Base-by-base conservation (phyloP, 257 asterid genomes). In the Forsythia suspensa region DNA sequence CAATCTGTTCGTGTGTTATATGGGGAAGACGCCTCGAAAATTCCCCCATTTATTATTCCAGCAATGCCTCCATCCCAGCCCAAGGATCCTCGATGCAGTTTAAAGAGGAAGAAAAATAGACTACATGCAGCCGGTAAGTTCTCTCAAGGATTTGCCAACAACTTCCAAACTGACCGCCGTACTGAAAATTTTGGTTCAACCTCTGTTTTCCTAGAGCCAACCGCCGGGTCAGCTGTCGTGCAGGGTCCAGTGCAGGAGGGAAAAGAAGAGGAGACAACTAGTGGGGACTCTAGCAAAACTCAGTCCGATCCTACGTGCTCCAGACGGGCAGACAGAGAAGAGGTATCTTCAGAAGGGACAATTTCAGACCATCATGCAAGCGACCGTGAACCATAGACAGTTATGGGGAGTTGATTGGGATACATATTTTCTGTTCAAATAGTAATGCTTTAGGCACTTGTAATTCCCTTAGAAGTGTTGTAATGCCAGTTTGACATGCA, bases 1-100 rank as follows among this genome's bases (percentile, higher is more conserved):
- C 90, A 90, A 43, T 93, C 99, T 5, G 95, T 94, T 39, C 92
- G 97, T 66, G 82, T 91, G 68, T 81, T 95, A 48, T 93, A 91
- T 46, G 97, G 99, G 70, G 90, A 90, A 76, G 83, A 52, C 20
- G 15, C 20, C 63, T 52, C 63, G 8, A 46, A 1, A 12, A 46
- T 46, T 3, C 55, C 18, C 12, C 55, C 18, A 48, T 48, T 48
- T n/a, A 13, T 48, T 48, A 7, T 15, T 48, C 57, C 57, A 48
- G 57, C 55, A 48, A 5, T 48, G 29, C 65, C 65, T 18, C 65
- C 29, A 55, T 55, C 29, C 65, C 65, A 55, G 11, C 11, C 10
- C 24, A 18, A n/a, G 65, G 65, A n/a, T 55, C 29, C 4, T 16
- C 4, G 65, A n/a, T n/a, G 65, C 65, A 5, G 65, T 55, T 55